Evolutionary conservation across 805 yeast genomes (phyloP), one percentile per base, ranked within the genome.

Genomic region (Huiozyma naganishii): DNA sequence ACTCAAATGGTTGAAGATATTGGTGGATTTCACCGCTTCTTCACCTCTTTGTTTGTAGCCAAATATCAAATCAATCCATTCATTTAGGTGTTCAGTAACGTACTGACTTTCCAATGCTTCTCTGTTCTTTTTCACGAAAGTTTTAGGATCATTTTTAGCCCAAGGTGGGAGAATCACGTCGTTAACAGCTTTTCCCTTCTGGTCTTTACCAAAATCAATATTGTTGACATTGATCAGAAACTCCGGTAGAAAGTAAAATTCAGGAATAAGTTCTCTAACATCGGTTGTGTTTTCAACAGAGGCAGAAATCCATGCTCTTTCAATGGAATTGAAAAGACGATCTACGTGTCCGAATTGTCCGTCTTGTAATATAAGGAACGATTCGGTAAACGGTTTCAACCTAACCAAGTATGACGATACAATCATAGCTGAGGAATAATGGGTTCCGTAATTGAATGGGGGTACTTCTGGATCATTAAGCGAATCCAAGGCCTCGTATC

Each of bases 401-500:
- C 96, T 68, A 34, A 87, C 84, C 49, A 87, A 60, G 52, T 74
- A 87, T 0, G 92, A 82, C 0, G 94, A 73, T 2, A 86, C 95
- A 55, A 87, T 86, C 96, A 87, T 88, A 0, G 95, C 94, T 0
- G 95, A 84, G 0, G 95, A 86, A 57, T 87, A 87, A 59, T 87
- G 96, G 0, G 96, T 88, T 2, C 96, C 96, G 55, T 87, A 87
- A 58, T 87, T 95, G 61, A 87, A 87, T 0, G 95, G 84, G 0
- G 88, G 87, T 0, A 86, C 68, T 5, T 65, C 55, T 0, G 62
- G 68, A 49, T 82, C 88, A 12, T 73, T 53, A 45, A 87, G 65
- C 43, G 83, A 77, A 23, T 67, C 72, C 27, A 85, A 63, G 0
- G 94, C 88, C 17, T 80, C 80, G 52, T 71, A 88, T 42, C 95